Evolutionary conservation across 2,329 filamentous ascomycete genomes (phyloP), one percentile per base, ranked within the genome.

Genomic region (Aspergillus sp.): DNA sequence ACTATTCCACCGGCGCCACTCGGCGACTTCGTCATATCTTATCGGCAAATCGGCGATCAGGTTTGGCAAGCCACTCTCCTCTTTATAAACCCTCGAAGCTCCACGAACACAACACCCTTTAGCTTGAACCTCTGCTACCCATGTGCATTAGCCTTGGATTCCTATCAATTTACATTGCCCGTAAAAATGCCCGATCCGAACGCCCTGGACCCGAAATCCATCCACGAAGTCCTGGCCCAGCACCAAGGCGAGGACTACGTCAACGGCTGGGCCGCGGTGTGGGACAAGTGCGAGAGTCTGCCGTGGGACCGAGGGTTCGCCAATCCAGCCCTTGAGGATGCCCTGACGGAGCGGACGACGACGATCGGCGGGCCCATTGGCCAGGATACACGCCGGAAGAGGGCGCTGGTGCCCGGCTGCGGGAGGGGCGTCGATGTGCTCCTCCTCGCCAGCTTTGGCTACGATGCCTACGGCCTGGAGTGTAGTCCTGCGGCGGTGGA

Each of bases 371-470:
- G 42, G 1, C 43, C 57, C 4, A 39, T 58, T 38, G 29, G 53
- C 4, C 32, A 36, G 8, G 37, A 47, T 32, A 44, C 36, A 19
- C 46, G 45, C 24, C 50, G 61, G 34, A 73, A 71, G 45, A 67
- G 64, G 35, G 85, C 80, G 1, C 65, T 93, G 6, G 80, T 93
- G 0, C 82, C 86, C 0, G 86, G 85, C 4, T 93, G 86, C 57
- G 86, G 86, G 0, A 72, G 74, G 29, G 86, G 86, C 4, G 81
- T 91, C 51, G 86, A 93, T 60, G 82, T 86, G 2, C 67, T 85
- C 7, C 66, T 93, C 24, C 69, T 93, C 27, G 74, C 78, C 30
- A 74, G 75, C 7, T 75, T 80, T 49, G 86, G 86, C 1, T 91
- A 83, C 53, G 80, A 93, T 58, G 76, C 78, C 1, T 78, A 75